These are phyloP conservation scores for Diutina siamensis DNA, from an alignment of 1,139 yeast species.

Conservation along the genomic window DNA sequence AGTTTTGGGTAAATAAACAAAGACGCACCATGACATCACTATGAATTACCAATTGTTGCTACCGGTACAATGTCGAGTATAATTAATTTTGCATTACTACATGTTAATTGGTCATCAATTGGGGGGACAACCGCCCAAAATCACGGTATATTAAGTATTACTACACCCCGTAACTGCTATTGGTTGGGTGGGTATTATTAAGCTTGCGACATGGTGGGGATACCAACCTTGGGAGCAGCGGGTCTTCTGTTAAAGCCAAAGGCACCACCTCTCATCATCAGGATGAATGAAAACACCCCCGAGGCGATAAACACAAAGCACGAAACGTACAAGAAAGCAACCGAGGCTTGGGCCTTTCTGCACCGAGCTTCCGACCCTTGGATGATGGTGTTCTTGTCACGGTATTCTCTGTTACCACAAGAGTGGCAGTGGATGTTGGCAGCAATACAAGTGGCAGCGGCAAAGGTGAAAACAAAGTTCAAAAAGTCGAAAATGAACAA, in stretches of 20 bases:
- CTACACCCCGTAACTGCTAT: not conserved
- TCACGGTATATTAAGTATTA: not conserved
- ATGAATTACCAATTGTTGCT: not conserved
- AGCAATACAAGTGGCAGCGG: constrained; percentile 91
- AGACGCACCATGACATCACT: not conserved
- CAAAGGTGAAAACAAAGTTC: constrained; percentile 82
- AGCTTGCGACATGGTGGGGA: constrained; percentile 83
- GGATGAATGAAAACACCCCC: constrained; percentile 46
- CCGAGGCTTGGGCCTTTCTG: constrained; percentile 88
- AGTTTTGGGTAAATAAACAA: too few relatives aligned
- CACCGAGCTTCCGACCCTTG: constrained; percentile 78
- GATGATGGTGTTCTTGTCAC: constrained; percentile 52
- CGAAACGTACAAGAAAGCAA: constrained; percentile 84
- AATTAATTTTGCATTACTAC: too few relatives aligned
- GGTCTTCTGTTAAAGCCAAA: constrained; percentile 37
- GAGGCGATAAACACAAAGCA: constrained; percentile 67
- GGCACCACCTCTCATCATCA: constrained; percentile 60
- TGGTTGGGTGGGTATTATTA: constrained; percentile 16
- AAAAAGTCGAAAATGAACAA: constrained; percentile 69
- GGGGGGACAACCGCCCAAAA: too few relatives aligned
- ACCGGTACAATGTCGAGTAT: too few relatives aligned
- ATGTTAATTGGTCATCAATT: too few relatives aligned
- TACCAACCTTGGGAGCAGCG: constrained; percentile 59
- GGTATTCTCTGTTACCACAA: constrained; percentile 57
- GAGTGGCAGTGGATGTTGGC: constrained; percentile 82